Evolutionary conservation across 192 early-diverging fungal species (phyloP).

Genomic region (Glomus cerebriforme): DNA sequence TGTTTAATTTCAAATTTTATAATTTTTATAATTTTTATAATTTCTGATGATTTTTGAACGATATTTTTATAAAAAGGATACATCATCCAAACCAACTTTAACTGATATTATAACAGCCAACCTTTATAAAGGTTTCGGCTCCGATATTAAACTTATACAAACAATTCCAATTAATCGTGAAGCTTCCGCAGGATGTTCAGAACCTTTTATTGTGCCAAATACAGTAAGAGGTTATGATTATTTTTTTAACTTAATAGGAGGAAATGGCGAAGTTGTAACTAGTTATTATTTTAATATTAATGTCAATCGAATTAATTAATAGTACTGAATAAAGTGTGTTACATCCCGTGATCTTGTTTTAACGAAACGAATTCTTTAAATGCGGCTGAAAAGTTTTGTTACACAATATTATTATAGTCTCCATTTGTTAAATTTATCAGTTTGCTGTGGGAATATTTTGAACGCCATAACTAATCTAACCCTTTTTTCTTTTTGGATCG

Average conservation of each 20-base stretch:
- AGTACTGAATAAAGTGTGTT: too few relatives aligned
- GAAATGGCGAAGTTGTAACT: not conserved
- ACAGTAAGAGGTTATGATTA: not conserved
- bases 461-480: not conserved
- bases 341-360: too few relatives aligned
- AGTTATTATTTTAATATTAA: conserved; percentile 7
- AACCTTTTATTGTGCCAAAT: not conserved
- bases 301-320: not conserved
- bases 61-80: not conserved
- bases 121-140: conserved; percentile 3
- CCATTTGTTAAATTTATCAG: too few relatives aligned
- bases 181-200: not conserved
- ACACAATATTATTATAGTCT: not conserved
- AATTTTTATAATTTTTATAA: not conserved
- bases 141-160: not conserved
- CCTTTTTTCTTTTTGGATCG: too few relatives aligned
- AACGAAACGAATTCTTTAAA: not conserved
- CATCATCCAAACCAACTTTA: not conserved
- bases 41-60: not conserved
- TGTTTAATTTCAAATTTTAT: too few relatives aligned
- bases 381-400: not conserved
- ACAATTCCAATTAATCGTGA: not conserved
- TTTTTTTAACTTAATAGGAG: not conserved
- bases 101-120: not conserved
- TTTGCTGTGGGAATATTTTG: not conserved